Conservation (phyloP, 2,329 filamentous ascomycete genomes). For the Camillea tinctor region DNA sequence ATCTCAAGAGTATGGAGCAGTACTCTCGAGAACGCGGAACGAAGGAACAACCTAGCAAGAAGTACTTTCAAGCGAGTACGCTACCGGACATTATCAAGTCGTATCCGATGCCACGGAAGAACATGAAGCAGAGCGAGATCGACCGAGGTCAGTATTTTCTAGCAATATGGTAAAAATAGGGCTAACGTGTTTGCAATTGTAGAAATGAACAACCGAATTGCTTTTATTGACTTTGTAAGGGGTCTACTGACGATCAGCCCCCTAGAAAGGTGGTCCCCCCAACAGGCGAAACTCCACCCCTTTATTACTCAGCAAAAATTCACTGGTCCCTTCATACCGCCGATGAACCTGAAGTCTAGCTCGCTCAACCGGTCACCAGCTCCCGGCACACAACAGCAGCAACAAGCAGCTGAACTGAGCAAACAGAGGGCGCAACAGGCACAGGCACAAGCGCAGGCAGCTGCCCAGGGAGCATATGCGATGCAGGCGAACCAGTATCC, state of each 20-base stretch:
- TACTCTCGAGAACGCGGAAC: slow-evolving; percentile 94
- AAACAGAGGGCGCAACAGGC: slow-evolving; percentile 81
- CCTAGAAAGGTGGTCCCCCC: slow-evolving; percentile 93
- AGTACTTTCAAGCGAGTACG: slow-evolving; percentile 94
- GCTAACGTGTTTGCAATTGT: slow-evolving; percentile 22
- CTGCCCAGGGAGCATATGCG: slow-evolving; percentile 65
- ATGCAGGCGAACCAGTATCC: slow-evolving; percentile 48
- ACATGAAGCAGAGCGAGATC: slow-evolving; percentile 97
- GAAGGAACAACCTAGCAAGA: slow-evolving; percentile 99
- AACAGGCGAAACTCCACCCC: slow-evolving; percentile 94
- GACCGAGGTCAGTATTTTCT: slow-evolving; percentile 72
- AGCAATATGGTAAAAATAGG: slow-evolving; percentile 3
- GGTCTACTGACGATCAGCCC: slow-evolving; percentile 93
- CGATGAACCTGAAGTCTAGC: slow-evolving; percentile 91
- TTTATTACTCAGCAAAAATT: slow-evolving; percentile 99
- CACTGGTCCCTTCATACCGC: slow-evolving; percentile 91
- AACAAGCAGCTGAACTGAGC: slow-evolving; percentile 89
- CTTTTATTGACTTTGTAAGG: slow-evolving; percentile 97
- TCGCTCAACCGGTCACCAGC: slow-evolving; percentile 84
- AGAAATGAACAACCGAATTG: slow-evolving; percentile 98
- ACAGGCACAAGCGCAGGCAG: slow-evolving; percentile 67
- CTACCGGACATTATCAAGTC: slow-evolving; percentile 96
- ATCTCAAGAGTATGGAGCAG: slow-evolving; percentile 96
- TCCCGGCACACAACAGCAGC: slow-evolving; percentile 91
- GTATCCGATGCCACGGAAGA: slow-evolving; percentile 97